These are phyloP conservation scores for Stevia rebaudiana DNA, from an alignment of 140 eudicot genomes.

Conservation along the genomic window DNA sequence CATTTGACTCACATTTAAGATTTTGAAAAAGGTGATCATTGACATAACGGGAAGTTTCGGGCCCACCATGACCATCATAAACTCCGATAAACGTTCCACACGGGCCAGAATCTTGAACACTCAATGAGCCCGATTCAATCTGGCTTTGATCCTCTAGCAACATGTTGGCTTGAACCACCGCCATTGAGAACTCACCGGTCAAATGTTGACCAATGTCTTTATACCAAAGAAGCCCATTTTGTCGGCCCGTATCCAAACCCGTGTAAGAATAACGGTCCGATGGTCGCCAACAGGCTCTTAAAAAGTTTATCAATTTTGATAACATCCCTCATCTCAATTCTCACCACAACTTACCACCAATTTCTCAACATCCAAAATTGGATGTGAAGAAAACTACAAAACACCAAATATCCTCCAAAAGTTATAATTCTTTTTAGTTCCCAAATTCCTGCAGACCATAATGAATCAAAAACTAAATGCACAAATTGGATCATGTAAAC, in stretches of 20 bases:
- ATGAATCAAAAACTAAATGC: conserved; percentile 13
- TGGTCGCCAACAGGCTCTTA: conserved; percentile 62
- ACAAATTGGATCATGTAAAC: conserved; percentile 2
- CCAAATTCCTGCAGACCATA: conserved; percentile 16
- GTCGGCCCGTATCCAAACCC: conserved; percentile 47
- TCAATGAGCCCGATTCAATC: conserved; percentile 64
- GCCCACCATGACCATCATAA: conserved; percentile 79
- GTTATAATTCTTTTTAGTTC: not conserved
- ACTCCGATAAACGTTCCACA: conserved; percentile 68
- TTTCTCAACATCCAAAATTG: conserved; percentile 50
- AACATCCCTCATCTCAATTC: conserved; percentile 72
- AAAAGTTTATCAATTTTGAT: conserved; percentile 57
- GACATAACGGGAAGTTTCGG: conserved; percentile 67
- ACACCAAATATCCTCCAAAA: not conserved
- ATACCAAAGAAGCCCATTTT: conserved; percentile 73
- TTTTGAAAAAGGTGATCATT: conserved; percentile 55
- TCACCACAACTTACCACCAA: conserved; percentile 41
- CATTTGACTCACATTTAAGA: conserved; percentile 52
- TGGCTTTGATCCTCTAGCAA: conserved; percentile 71
- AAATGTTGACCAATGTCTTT: conserved; percentile 59
- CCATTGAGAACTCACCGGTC: conserved; percentile 64
- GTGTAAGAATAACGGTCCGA: conserved; percentile 26
- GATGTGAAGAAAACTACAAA: conserved; percentile 37
- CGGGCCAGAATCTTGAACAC: conserved; percentile 60
- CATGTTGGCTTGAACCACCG: conserved; percentile 69